Evolutionary conservation across 2,329 filamentous ascomycete species (phyloP).

Genomic region (Cryphonectria parasitica): DNA sequence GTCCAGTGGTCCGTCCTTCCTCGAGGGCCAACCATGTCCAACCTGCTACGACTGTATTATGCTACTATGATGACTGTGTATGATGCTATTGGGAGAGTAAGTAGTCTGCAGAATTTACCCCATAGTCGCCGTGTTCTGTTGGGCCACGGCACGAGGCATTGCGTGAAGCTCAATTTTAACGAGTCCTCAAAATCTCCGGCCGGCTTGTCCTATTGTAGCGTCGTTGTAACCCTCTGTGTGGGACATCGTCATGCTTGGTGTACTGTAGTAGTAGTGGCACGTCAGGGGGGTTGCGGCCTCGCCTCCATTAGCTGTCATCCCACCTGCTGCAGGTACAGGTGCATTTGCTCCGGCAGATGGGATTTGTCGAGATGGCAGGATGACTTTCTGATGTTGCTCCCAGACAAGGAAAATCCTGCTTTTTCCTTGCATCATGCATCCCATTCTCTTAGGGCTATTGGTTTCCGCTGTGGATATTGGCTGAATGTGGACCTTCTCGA

Average conservation of each 20-base stretch:
- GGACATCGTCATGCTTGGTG: not conserved
- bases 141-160: not conserved
- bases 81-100: not conserved
- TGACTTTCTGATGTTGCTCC: not conserved
- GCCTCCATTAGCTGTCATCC: slow-evolving; percentile 1
- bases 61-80: not conserved
- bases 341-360: slow-evolving; percentile 17
- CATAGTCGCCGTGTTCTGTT: not conserved
- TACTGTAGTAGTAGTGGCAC: not conserved
- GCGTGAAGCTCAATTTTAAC: not conserved
- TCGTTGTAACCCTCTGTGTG: not conserved
- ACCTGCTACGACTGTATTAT: not conserved
- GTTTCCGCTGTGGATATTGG: slow-evolving; percentile 1
- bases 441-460: not conserved
- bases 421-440: not conserved
- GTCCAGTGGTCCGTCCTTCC: not conserved
- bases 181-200: not conserved
- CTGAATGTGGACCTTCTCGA: not conserved
- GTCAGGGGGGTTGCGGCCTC: not conserved
- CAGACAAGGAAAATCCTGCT: not conserved
- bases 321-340: slow-evolving; percentile 21
- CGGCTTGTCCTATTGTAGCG: not conserved
- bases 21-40: not conserved
- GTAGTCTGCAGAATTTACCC: not conserved
- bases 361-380: not conserved